Conservation (phyloP, 2,329 filamentous ascomycete genomes). For the Bimuria novae-zelandiae region DNA sequence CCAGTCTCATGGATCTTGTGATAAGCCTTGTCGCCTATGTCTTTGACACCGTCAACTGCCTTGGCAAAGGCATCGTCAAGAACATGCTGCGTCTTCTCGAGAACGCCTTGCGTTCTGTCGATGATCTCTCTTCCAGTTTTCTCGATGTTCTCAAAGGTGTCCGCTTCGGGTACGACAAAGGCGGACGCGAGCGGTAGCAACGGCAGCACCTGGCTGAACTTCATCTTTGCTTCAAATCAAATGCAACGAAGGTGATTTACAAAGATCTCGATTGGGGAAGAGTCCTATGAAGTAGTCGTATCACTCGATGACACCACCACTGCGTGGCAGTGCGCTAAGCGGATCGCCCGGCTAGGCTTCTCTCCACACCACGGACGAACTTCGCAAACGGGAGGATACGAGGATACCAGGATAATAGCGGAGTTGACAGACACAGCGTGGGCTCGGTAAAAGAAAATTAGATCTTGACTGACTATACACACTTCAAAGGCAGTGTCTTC, state of each 20-base stretch:
- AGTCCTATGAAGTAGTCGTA: constrained; percentile 12
- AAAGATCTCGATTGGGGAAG: background rate
- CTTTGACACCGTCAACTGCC: constrained; percentile 44
- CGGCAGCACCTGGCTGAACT: constrained; percentile 54
- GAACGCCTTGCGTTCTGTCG: constrained; percentile 25
- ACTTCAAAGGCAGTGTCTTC: too few relatives aligned
- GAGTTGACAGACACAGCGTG: too few relatives aligned
- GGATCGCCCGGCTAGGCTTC: constrained; percentile 15
- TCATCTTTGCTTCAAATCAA: constrained; percentile 48
- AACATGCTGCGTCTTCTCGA: constrained; percentile 45
- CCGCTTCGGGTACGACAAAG: constrained; percentile 58
- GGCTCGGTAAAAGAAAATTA: too few relatives aligned
- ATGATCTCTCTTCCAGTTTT: constrained; percentile 26
- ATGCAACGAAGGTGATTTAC: constrained; percentile 10
- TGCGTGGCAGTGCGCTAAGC: constrained; percentile 20
- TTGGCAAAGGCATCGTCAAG: constrained; percentile 51
- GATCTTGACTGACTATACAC: too few relatives aligned
- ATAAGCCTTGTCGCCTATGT: constrained; percentile 37
- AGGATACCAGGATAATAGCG: background rate
- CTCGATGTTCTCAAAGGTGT: constrained; percentile 49
- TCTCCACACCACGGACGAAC: background rate
- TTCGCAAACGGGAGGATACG: constrained; percentile 12
- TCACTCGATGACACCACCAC: constrained; percentile 40
- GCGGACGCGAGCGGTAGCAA: constrained; percentile 56
- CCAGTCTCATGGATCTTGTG: constrained; percentile 50